Evolutionary conservation across 1,284 basidiomycete genomes (phyloP), one percentile per base, ranked within the genome.

Genomic region (Boletus semigastroideus): DNA sequence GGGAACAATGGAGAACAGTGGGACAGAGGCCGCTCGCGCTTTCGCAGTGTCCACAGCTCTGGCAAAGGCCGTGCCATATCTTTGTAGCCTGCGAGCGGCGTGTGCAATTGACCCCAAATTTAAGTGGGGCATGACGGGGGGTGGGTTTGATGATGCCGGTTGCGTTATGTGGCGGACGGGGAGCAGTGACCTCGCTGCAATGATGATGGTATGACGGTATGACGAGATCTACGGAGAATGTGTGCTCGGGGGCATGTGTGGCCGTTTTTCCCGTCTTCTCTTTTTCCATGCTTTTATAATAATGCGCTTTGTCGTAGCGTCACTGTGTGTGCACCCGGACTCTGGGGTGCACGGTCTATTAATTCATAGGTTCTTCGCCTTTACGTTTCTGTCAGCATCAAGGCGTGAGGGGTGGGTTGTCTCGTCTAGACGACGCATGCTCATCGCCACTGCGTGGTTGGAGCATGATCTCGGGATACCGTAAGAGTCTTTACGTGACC

Each of bases 1-100:
- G 75, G 72, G 36, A 77, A 76, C 64, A 77, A 75, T 28, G 72
- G 72, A 52, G 72, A 74, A 50, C 75, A 74, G 56, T 72, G 75
- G 48, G 74, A 78, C 56, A 77, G 84, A 65, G 86, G 86, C 58
- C 83, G 85, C 49, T 77, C 82, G 51, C 74, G 74, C 52, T 72
- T 83, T 66, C 81, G 83, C 61, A 77, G 76, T 63, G 74, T 75
- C 66, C 79, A 74, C 66, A 79, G 79, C 51, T 69, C 78, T 68
- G 81, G 82, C 57, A 80, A 76, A 71, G 84, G 86, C 54, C 82
- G 88, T 53, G 86, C 88, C 49, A 88, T 91, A 63, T 91, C 88
- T 57, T 79, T 90, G 79, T 90, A 77, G 77, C 61, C 64, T 46
- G 58, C 54, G 42, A 50, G 48, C 56, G 51, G 67, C 69, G 54